Base-by-base conservation (phyloP, 2,329 filamentous ascomycete species). In the Sclerotinia minor region DNA sequence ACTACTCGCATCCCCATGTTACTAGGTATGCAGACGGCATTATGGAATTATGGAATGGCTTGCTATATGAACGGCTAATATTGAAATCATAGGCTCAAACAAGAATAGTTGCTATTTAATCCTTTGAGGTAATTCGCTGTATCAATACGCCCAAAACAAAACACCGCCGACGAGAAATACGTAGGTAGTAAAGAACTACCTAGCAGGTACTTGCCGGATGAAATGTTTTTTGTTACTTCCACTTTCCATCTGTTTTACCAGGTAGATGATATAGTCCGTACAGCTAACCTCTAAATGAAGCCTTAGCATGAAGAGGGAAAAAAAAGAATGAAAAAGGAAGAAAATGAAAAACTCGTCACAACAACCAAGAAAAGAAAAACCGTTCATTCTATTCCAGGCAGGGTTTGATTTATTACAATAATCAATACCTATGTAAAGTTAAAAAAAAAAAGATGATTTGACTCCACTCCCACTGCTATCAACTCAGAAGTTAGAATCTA, bases 1-100 rank as follows among this genome's bases (percentile, higher is more conserved):
- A 24, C 64, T 68, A 69, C 24, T 32, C 72, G 65, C 64, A 58
- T 47, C 69, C 70, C 71, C 71, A 66, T 72, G 70, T 61, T 65
- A 53, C 49, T 55, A 67, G 69, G 65, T 69, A 68, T 59, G 38
- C 38, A 59, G 54, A n/a, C 19, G 26, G 38, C 55, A 58, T 24
- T 41, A 58, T 38, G 55, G 38, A 58, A 58, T 24, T 41, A 58
- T 38, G 55, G 38, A 58, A 58, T 29, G 35, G 24, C 19, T 59
- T 45, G 26, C 41, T 59, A 59, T 3, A 38, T 44, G 38, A 45
- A 64, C 52, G 63, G 63, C 52, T 57, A 57, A 57, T 45, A 55
- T 55, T 15, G 17, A 65, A 53, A 38, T 26, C 50, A 45, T 35
- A 24, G 64, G 21, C 53, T 50, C 13, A 26, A 65, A 59, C 9